Evolutionary conservation across 176 grass and related monocot genomes (phyloP), one percentile per base, ranked within the genome.

Genomic region (Phyllostachys edulis): DNA sequence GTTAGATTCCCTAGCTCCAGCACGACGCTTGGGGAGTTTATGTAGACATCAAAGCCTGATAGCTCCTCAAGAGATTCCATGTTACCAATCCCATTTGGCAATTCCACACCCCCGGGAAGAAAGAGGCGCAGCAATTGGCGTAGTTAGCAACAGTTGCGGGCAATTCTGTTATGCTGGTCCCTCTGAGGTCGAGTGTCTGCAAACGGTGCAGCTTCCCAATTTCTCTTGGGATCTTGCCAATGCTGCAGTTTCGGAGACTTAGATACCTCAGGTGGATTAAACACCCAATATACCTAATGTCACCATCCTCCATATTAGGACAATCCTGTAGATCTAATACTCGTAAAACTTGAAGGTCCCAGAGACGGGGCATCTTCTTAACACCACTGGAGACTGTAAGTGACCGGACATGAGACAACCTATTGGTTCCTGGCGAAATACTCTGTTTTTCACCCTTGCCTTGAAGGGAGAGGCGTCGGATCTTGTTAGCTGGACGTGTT

Each of bases 211-310:
- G 46, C 57, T 47, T 67, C 52, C 68, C 69, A 40, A 87, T 81
- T 81, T 67, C 47, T 5, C 7, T 57, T 54, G 69, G 77, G 17
- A 87, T 26, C 59, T 45, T 80, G 40, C 47, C 17, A 17, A 87
- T 56, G 8, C 57, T 57, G 15, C 73, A 68, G 15, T 79, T 80
- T 54, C 62, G 39, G 40, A 86, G n/a, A 16, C 84, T 80, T 29
- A 86, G 1, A 67, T 81, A 87, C 49, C 69, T 81, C 17, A 87
- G n/a, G 16, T 87, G 78, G 61, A 44, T 34, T 69, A 81, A 87
- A 46, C 59, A 44, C 46, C 69, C 85, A 75, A 87, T 87, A 75
- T 74, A 24, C 39, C n/a, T 55, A 8, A 87, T 80, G 61, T 81
- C 36, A 24, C 26, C 52, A 20, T 75, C 69, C 10, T 81, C 70